A percentile compares a stretch with the other conserved stretches of the same genome.
Evolutionary conservation across 495 filamentous ascomycete genomes (phyloP).

Genomic region (Elaphomyces granulatus): DNA sequence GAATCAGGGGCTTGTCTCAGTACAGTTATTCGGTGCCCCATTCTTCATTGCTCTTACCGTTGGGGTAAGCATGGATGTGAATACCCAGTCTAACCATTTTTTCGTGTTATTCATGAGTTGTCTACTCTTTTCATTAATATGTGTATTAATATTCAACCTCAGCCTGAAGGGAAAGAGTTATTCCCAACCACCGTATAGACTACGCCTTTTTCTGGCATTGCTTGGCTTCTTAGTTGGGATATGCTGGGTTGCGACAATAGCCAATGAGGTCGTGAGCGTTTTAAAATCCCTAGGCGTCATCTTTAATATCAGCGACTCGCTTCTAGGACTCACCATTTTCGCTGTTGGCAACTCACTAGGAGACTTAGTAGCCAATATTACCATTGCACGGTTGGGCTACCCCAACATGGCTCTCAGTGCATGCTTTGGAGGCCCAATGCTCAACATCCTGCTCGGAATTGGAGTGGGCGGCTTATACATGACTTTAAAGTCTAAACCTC

Average conservation of each 20-base stretch:
- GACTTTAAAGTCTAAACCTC: constrained; percentile 40
- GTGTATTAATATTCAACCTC: constrained; percentile 46
- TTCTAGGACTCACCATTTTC: constrained; percentile 90
- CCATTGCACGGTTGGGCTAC: constrained; percentile 81
- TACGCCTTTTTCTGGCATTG: constrained; percentile 66
- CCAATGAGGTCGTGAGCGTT: constrained; percentile 89
- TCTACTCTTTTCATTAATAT: constrained; percentile 52
- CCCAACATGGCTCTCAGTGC: constrained; percentile 92
- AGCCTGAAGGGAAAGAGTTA: constrained; percentile 34
- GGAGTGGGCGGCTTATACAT: constrained; percentile 81
- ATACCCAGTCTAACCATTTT: constrained; percentile 35
- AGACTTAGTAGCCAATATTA: constrained; percentile 89
- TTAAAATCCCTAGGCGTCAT: constrained; percentile 92
- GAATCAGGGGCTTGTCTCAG: constrained; percentile 77
- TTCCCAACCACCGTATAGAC: constrained; percentile 40
- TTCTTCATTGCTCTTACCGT: constrained; percentile 64
- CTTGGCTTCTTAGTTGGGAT: constrained; percentile 85
- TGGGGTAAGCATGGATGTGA: constrained; percentile 54
- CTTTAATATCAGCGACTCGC: constrained; percentile 84
- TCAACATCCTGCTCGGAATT: constrained; percentile 93
- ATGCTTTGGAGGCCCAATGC: constrained; percentile 94
- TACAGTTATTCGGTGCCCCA: constrained; percentile 80
- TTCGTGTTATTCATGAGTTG: constrained; percentile 51
- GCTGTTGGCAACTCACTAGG: constrained; percentile 93
- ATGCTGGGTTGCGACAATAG: constrained; percentile 92